These are phyloP conservation scores for Magnolia changhungtana DNA, from an alignment of 164 flowering plant species.

Conservation along the genomic window DNA sequence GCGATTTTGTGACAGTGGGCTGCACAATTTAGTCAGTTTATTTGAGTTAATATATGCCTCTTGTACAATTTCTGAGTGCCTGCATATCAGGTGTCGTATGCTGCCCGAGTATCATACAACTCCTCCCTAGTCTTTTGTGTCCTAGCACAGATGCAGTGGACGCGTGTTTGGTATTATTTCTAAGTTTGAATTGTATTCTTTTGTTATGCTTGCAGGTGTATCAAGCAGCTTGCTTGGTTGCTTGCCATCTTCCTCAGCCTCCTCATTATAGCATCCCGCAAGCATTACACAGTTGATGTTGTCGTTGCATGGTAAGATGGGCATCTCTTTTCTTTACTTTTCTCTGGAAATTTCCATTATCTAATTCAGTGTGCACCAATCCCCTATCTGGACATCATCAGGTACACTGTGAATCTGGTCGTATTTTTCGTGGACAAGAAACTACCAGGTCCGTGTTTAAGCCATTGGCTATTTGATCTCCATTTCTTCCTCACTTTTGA, in stretches of 20 bases:
- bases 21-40: too few species aligned
- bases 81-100: too few species aligned
- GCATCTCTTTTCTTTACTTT: not conserved
- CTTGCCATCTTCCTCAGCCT: constrained; percentile 69
- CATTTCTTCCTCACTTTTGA: not conserved
- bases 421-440: constrained; percentile 80
- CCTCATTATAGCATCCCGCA: constrained; percentile 87
- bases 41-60: too few species aligned
- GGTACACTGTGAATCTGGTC: constrained; percentile 94
- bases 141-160: too few species aligned
- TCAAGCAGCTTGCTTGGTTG: constrained; percentile 82
- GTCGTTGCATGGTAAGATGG: constrained; percentile 57
- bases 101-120: too few species aligned
- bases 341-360: not conserved
- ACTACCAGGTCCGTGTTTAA: constrained; percentile 53
- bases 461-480: not conserved
- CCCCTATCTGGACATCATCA: constrained; percentile 19
- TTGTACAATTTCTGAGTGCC: too few species aligned
- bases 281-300: constrained; percentile 68
- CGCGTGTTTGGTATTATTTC: not conserved
- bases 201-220: constrained; percentile 40
- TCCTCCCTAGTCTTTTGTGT: too few species aligned
- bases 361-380: not conserved
- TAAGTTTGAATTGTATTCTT: constrained; percentile 2
- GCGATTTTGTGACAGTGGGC: too few species aligned